Evolutionary conservation across 495 filamentous ascomycete species (phyloP).

Genomic region (Penicillium desertorum): DNA sequence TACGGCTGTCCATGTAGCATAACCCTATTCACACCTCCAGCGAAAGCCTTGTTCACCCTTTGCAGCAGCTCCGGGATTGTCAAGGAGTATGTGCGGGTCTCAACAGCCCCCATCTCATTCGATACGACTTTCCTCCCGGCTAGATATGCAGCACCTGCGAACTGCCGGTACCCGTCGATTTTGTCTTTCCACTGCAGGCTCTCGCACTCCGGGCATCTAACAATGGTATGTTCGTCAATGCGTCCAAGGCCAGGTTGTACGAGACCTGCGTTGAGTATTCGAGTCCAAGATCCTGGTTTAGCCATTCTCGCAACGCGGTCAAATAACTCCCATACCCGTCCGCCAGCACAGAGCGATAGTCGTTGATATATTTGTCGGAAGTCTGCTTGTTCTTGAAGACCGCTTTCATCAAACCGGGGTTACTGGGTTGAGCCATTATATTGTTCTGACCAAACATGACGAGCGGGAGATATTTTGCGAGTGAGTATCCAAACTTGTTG

Average conservation of each 20-base stretch:
- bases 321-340: neutral
- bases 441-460: neutral
- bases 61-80: neutral
- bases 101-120: neutral
- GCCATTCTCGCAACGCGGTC: neutral
- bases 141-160: conserved; percentile 2
- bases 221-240: conserved; percentile 13
- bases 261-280: conserved; percentile 28
- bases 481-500: conserved; percentile 17
- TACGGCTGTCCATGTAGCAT: no score
- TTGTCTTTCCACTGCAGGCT: conserved; percentile 19
- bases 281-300: conserved; percentile 14
- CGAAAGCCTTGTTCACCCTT: no score
- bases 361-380: conserved; percentile 23
- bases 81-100: no score
- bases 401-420: conserved; percentile 13
- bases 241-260: conserved; percentile 34
- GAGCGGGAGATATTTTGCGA: conserved; percentile 15
- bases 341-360: conserved; percentile 18
- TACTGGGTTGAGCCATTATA: neutral
- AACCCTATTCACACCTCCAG: no score
- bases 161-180: conserved; percentile 26
- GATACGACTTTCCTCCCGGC: conserved; percentile 9
- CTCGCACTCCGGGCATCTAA: conserved; percentile 24
- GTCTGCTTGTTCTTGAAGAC: conserved; percentile 23